Evolutionary conservation across 225 moss, liverwort and hornwort genomes (phyloP).

Genomic region (Physcomitrellopsis africana): DNA sequence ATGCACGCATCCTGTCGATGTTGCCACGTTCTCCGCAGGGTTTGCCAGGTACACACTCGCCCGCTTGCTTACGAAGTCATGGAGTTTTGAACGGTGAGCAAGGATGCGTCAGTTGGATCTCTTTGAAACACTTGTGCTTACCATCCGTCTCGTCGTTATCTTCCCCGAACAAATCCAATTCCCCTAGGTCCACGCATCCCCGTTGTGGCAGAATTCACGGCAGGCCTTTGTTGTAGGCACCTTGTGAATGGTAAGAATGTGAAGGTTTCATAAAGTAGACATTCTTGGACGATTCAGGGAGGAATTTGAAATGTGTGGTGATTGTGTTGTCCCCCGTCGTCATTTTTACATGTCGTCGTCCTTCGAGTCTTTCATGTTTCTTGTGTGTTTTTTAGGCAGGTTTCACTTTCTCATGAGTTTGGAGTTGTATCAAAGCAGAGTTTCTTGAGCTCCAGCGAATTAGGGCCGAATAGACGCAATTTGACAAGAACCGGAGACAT

Average conservation of each 20-base stretch:
- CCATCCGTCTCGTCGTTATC: neutral
- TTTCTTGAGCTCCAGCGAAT: slow-evolving; percentile 8
- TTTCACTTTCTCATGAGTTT: neutral
- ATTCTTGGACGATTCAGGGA: slow-evolving; percentile 1
- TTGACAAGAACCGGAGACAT: slow-evolving; percentile 2
- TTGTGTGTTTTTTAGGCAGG: neutral
- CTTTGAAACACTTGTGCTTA: neutral
- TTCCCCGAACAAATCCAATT: neutral
- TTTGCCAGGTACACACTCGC: neutral
- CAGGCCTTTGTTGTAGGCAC: neutral
- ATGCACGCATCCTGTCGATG: neutral
- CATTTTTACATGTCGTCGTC: neutral
- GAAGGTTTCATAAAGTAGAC: slow-evolving; percentile 14
- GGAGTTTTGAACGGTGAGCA: neutral
- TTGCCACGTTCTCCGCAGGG: neutral
- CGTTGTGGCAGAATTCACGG: neutral
- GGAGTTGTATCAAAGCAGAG: neutral
- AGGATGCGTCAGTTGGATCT: neutral
- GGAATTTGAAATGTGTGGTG: neutral
- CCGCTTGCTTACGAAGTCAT: neutral
- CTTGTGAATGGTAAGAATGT: neutral
- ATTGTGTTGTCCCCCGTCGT: neutral
- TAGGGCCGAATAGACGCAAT: slow-evolving; percentile 24
- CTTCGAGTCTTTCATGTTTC: neutral
- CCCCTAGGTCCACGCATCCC: neutral